Conservation (phyloP, 2,329 filamentous ascomycete species). For the Cladosporium sp. region DNA sequence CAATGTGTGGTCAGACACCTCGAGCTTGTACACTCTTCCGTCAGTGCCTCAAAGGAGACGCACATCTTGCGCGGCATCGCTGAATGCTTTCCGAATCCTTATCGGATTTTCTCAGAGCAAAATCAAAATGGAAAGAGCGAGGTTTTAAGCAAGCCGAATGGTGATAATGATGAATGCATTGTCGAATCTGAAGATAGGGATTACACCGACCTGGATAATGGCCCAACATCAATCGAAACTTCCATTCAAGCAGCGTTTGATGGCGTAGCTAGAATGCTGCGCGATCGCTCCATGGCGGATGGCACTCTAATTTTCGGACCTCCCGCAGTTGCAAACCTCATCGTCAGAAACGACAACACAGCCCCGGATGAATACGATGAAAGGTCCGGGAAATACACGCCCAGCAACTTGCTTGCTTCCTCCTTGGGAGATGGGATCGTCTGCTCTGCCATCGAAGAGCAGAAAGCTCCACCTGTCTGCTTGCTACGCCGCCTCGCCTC, state of each 20-base stretch:
- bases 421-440: background rate
- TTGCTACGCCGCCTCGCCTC: background rate
- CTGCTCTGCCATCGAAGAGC: background rate
- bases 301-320: slow-evolving; percentile 31
- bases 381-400: background rate
- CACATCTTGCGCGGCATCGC: slow-evolving; percentile 26
- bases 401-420: background rate
- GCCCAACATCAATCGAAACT: background rate
- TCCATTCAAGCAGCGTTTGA: slow-evolving; percentile 20
- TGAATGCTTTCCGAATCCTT: background rate
- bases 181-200: background rate
- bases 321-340: slow-evolving; percentile 28
- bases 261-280: slow-evolving; percentile 29
- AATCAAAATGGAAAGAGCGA: slow-evolving; percentile 22
- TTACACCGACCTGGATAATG: background rate
- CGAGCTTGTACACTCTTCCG: slow-evolving; percentile 37
- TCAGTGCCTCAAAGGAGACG: slow-evolving; percentile 28
- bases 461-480: background rate
- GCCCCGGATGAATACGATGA: background rate
- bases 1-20: slow-evolving; percentile 37
- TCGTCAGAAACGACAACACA: background rate
- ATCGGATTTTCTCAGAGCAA: slow-evolving; percentile 21
- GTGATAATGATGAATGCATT: background rate
- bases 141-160: background rate
- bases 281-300: slow-evolving; percentile 31